phyloP scores from a whole-genome alignment of 768 basidiomycete species.

The Calocera cornea region DNA sequence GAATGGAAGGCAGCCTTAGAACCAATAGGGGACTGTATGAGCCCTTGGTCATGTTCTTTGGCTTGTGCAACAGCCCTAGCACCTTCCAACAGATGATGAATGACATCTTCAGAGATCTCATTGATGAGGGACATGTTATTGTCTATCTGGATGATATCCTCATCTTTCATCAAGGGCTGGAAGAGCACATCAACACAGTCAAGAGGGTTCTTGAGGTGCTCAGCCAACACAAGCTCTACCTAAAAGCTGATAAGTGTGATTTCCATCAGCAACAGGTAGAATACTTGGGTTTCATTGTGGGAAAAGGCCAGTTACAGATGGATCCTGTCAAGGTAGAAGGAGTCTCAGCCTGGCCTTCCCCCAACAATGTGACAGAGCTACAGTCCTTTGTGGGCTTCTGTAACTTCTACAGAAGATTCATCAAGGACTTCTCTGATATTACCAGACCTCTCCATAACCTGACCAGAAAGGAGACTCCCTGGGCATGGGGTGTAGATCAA shows the following conservation, averaged over 20 bases:
- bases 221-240: slow-evolving; percentile 19
- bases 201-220: not conserved
- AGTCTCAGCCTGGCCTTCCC: slow-evolving; percentile 29
- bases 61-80: slow-evolving; percentile 14
- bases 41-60: slow-evolving; percentile 23
- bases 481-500: not conserved
- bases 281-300: slow-evolving; percentile 33
- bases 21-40: slow-evolving; percentile 16
- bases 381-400: slow-evolving; percentile 34
- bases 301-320: slow-evolving; percentile 26
- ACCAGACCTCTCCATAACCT: slow-evolving; percentile 13
- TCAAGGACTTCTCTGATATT: slow-evolving; percentile 23
- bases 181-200: not conserved
- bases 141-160: not conserved
- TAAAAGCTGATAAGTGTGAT: slow-evolving; percentile 29
- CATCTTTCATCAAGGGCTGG: not conserved
- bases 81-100: slow-evolving; percentile 12
- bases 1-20: no score
- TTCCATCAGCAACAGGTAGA: slow-evolving; percentile 29
- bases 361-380: slow-evolving; percentile 23
- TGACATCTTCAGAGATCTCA: not conserved
- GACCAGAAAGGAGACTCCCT: slow-evolving; percentile 14
- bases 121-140: not conserved
- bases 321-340: slow-evolving; percentile 30
- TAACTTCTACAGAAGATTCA: slow-evolving; percentile 35